Conservation (phyloP, 202 grass and related monocot species). For the Elaeis oleifera region DNA sequence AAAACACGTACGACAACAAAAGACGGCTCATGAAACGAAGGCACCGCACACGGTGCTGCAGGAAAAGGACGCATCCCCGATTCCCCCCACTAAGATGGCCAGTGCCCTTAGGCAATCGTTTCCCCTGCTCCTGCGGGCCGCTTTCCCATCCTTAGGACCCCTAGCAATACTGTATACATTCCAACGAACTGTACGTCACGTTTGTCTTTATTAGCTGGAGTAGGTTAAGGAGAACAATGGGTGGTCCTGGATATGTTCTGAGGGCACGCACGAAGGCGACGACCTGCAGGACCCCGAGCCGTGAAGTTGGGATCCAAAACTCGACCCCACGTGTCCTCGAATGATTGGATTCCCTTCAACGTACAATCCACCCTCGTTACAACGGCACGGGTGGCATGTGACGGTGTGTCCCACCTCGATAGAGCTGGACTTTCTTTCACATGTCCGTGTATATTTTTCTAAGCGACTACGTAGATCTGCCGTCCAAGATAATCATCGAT, state of each 20-base stretch:
- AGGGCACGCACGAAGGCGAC: background rate
- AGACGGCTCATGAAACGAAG: too few species aligned
- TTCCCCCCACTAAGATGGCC: too few species aligned
- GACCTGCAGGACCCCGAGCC: background rate
- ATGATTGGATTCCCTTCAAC: background rate
- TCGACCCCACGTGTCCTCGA: background rate
- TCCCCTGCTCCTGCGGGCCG: too few species aligned
- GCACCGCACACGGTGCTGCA: too few species aligned
- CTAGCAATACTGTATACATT: too few species aligned
- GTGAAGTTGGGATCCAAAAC: background rate
- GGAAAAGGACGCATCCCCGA: too few species aligned
- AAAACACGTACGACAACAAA: too few species aligned
- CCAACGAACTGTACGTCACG: too few species aligned
- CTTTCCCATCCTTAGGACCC: too few species aligned
- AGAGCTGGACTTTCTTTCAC: background rate
- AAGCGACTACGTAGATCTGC: background rate
- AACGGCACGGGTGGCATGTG: conserved; percentile 25
- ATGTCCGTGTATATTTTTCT: background rate
- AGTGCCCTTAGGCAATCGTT: too few species aligned
- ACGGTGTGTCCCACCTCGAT: background rate
- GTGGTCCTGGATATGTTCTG: too few species aligned
- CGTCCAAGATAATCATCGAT: background rate
- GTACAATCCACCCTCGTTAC: background rate
- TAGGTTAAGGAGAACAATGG: background rate
- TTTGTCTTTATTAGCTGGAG: background rate